Evolutionary conservation across 106 monocot species (phyloP), one percentile per base, ranked within the genome.

Genomic region (Hemerocallis citrina): DNA sequence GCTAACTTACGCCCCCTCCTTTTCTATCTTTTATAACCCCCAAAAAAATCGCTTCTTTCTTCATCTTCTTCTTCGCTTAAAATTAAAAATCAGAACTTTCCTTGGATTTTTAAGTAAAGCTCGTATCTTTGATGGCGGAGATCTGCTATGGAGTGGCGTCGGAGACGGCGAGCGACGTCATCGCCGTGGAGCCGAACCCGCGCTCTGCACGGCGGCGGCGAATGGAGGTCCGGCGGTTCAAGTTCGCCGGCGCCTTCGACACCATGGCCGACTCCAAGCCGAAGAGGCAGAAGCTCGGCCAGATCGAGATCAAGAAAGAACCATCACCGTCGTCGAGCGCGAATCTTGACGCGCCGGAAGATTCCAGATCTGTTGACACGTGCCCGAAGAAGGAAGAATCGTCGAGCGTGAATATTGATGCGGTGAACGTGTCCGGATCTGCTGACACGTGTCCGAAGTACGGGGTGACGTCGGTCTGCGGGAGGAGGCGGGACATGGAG

Each of bases 401-500:
- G 24, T n/a, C n/a, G 45, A 31, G 27, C 15, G 28, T 17, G 57
- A 1, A 8, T 33, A 15, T 22, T 3, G 59, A 22, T 56, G 16
- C 20, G 17, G 33, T 15, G 8, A 0, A n/a, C 8, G 22, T 58
- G 8, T 1, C 14, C 19, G 38, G 38, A 36, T 33, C 11, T 11
- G 38, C 7, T n/a, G 59, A 39, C 5, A 2, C 13, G 50, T 57
- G 75, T 24, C 73, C 82, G 39, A 66, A 52, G 43, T 79, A 76
- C 43, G 89, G 86, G 48, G 43, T 83, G 62, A 86, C 67, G 44
- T 83, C 89, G 2, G 73, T 95, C 10, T 81, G 89, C 50, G 89
- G 95, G 0, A 46, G 89, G 64, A 67, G 95, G 73, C 64, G 79
- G 66, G 89, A 89, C 28, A 95, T 95, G 95, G 95, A 95, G 68